Evolutionary conservation across 768 basidiomycete species (phyloP).

Genomic region (Leccinum ochraceum): DNA sequence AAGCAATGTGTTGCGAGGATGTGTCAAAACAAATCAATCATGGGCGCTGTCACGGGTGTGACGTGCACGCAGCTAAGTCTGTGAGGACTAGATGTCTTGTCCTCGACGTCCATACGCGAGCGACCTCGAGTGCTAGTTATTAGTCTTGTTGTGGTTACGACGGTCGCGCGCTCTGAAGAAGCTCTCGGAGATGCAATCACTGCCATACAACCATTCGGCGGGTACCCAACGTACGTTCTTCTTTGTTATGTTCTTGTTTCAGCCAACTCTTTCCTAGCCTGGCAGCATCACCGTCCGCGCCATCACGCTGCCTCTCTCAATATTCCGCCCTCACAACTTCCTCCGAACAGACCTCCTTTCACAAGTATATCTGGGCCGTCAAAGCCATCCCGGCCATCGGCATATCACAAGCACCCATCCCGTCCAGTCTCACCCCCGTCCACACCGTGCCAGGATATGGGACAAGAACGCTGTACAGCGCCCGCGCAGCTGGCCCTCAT

Average conservation of each 20-base stretch:
- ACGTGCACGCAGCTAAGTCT: constrained; percentile 3
- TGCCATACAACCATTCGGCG: constrained; percentile 31
- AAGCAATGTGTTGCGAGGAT: background rate
- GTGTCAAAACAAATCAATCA: constrained; percentile 9
- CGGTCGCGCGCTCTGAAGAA: background rate
- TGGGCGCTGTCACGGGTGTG: constrained; percentile 20
- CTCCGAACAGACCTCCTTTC: constrained; percentile 22
- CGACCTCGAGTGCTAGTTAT: no score
- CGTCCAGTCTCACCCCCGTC: constrained; percentile 28
- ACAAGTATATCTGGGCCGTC: constrained; percentile 20
- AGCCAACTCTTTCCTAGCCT: constrained; percentile 14
- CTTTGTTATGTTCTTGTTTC: background rate
- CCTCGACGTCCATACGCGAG: background rate
- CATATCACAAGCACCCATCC: constrained; percentile 16
- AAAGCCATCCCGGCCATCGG: background rate
- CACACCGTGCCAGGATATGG: constrained; percentile 22
- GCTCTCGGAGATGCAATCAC: constrained; percentile 30
- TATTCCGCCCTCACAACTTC: constrained; percentile 10
- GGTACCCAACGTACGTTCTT: constrained; percentile 16
- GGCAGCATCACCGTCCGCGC: constrained; percentile 11
- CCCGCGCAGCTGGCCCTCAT: constrained; percentile 3
- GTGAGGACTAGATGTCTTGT: background rate
- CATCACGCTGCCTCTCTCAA: constrained; percentile 23
- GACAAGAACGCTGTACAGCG: constrained; percentile 17
- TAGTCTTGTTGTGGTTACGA: background rate